Evolutionary conservation across 148 eudicot species (phyloP), one percentile per base, ranked within the genome.

Genomic region (Rhododendron henanense): DNA sequence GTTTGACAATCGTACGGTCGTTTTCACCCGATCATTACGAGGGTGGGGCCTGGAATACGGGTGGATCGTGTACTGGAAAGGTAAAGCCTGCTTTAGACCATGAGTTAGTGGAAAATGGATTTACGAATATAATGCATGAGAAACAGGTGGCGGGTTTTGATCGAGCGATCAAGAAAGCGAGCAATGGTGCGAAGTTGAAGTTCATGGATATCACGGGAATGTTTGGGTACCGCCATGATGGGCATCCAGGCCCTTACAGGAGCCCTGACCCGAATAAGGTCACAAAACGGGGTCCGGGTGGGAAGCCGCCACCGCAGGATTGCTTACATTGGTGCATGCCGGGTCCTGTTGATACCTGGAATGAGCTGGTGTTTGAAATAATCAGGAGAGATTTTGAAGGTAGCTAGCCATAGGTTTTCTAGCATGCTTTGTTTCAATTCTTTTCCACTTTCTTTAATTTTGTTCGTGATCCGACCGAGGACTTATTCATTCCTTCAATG

Each of bases 301-400:
- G 99, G 69, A 92, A 84, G 88, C 99, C 99, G 0, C 99, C 99
- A 1, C 99, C 99, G 14, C 99, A 96, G 89, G 99, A 96, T 91
- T 96, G 99, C 89, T 83, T 96, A 63, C 99, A 96, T 83, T 96
- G 99, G 99, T 96, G 99, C 86, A 95, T 96, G 99, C 99, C 99
- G 0, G 99, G 99, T 23, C 99, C 99, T 0, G 94, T 94, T 74
- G 99, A 96, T 86, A 94, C 94, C 5, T 96, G 99, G 99, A 96
- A 95, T 76, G 99, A 96, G 88, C 87, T 96, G 39, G 92, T 96
- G 41, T 87, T 92, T 57, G 98, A 96, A 87, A 90, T 95, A 47
- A 93, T 96, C 45, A 90, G 94, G 84, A 91, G 94, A 85, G 94
- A 92, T 45, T 90, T 86, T 80, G 86, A 85, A 82, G 87, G 81